A percentile compares a stretch with the other conserved stretches of the same genome.
phyloP scores from a whole-genome alignment of 1,284 basidiomycete genomes.

The Chiua sp. region DNA sequence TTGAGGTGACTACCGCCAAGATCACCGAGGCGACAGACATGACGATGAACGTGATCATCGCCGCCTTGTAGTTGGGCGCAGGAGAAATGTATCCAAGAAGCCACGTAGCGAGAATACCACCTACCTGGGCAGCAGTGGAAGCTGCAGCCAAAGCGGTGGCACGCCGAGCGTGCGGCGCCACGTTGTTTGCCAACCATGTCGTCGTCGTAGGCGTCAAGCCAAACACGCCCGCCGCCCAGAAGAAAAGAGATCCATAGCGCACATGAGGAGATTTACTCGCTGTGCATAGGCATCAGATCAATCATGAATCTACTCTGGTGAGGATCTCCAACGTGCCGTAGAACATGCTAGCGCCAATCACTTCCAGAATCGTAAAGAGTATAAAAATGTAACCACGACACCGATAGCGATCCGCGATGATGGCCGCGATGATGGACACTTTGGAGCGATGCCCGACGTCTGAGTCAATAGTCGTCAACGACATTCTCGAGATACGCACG shows the following conservation, averaged over 20 bases:
- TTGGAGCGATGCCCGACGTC: background rate
- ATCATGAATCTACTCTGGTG: background rate
- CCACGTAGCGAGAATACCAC: slow-evolving; percentile 47
- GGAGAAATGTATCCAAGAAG: slow-evolving; percentile 49
- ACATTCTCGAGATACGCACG: background rate
- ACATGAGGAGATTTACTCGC: slow-evolving; percentile 32
- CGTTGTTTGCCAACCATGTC: slow-evolving; percentile 61
- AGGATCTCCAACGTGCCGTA: slow-evolving; percentile 36
- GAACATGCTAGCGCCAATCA: slow-evolving; percentile 52
- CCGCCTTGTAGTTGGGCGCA: slow-evolving; percentile 43
- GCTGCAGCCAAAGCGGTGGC: slow-evolving; percentile 57
- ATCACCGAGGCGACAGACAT: background rate
- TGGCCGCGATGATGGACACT: slow-evolving; percentile 46
- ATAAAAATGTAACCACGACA: slow-evolving; percentile 27
- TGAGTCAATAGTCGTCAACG: background rate
- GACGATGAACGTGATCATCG: background rate
- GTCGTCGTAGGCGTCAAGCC: slow-evolving; percentile 46
- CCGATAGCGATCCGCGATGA: slow-evolving; percentile 46
- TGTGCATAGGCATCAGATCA: background rate
- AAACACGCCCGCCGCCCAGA: slow-evolving; percentile 52
- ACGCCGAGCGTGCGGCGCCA: slow-evolving; percentile 55
- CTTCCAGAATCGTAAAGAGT: slow-evolving; percentile 40
- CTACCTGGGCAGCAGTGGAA: slow-evolving; percentile 48
- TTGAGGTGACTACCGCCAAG: slow-evolving; percentile 40
- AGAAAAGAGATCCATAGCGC: slow-evolving; percentile 54